phyloP scores from a whole-genome alignment of 352 stramenopile species.

The Aphanomyces stellatus region DNA sequence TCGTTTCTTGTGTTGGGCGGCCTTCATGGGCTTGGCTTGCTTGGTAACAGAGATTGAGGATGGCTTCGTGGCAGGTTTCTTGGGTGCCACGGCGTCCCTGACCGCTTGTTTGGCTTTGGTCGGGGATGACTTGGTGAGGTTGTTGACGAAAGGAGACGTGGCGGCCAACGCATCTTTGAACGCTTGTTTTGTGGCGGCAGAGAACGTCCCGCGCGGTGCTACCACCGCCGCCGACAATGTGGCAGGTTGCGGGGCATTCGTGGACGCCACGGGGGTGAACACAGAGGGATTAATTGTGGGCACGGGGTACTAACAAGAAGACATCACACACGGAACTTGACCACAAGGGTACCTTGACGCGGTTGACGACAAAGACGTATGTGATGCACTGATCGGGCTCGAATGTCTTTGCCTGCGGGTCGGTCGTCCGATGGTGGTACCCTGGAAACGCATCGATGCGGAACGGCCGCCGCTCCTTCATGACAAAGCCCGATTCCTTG shows the following conservation, averaged over 20 bases:
- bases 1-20: not conserved
- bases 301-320: no score
- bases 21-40: not conserved
- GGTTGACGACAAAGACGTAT: conserved; percentile 83
- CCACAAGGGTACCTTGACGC: conserved; percentile 51
- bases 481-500: conserved; percentile 50
- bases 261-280: no score
- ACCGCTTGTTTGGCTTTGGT: no score
- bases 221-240: no score
- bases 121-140: no score
- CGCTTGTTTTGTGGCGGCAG: not conserved
- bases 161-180: not conserved
- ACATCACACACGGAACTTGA: no score
- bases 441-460: conserved; percentile 62
- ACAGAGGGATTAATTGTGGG: no score
- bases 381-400: conserved; percentile 74
- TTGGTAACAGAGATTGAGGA: not conserved
- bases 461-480: conserved; percentile 71
- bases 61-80: not conserved
- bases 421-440: conserved; percentile 83
- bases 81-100: no score
- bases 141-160: no score
- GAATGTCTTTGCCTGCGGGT: conserved; percentile 76
- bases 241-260: no score
- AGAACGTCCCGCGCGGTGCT: no score